phyloP scores from a whole-genome alignment of 768 basidiomycete species.

The Rubroboletus pulcherrimus region DNA sequence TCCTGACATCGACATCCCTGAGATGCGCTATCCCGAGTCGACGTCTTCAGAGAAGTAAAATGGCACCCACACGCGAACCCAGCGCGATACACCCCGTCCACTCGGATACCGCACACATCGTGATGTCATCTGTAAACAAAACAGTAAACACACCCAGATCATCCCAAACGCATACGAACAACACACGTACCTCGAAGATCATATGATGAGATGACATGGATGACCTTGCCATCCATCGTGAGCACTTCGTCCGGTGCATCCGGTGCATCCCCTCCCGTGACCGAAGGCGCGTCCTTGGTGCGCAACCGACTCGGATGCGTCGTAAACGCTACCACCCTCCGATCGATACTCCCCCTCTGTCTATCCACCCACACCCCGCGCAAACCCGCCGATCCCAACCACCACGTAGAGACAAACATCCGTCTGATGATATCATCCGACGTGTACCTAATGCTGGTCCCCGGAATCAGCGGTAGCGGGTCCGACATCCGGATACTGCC shows the following conservation, averaged over 20 bases:
- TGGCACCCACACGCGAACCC: slow-evolving; percentile 38
- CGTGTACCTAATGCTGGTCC: background rate
- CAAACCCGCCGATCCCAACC: slow-evolving; percentile 17
- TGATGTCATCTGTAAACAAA: slow-evolving; percentile 39
- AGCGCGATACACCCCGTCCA: slow-evolving; percentile 41
- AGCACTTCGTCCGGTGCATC: background rate
- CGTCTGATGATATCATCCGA: background rate
- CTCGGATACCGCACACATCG: slow-evolving; percentile 44
- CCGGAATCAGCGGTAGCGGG: background rate
- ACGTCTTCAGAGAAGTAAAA: slow-evolving; percentile 14
- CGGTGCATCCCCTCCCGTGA: background rate
- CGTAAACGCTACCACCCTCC: slow-evolving; percentile 22
- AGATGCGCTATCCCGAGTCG: background rate
- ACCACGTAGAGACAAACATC: slow-evolving; percentile 15
- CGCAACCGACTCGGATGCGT: slow-evolving; percentile 10
- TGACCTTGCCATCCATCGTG: slow-evolving; percentile 10
- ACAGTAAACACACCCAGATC: background rate
- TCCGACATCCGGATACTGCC: background rate
- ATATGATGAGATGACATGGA: slow-evolving; percentile 22
- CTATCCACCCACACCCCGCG: slow-evolving; percentile 27
- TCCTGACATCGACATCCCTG: background rate
- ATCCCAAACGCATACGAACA: background rate
- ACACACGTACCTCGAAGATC: slow-evolving; percentile 29
- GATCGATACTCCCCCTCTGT: slow-evolving; percentile 10
- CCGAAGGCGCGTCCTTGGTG: background rate